Percentiles rank a stretch among this genome's conserved stretches.
Evolutionary conservation across 768 basidiomycete species (phyloP).

Genomic region (Mycena maculata): DNA sequence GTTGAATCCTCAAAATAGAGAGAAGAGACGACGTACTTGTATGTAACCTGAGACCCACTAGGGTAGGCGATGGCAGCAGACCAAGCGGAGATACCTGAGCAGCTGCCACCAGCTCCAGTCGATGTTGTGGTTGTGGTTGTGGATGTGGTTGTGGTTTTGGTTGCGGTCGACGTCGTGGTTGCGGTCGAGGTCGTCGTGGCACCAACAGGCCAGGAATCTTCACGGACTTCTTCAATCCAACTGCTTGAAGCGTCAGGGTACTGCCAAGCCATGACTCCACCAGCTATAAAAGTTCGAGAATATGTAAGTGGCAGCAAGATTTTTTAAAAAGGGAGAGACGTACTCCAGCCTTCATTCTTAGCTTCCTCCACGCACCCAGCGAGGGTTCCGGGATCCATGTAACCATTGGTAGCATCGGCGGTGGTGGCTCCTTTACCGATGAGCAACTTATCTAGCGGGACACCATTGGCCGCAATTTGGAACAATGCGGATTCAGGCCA

Average conservation of each 20-base stretch:
- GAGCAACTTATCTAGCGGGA: conserved; percentile 72
- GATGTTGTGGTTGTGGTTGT: conserved; percentile 16
- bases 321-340: neutral
- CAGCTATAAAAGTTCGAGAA: conserved; percentile 39
- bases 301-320: neutral
- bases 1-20: neutral
- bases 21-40: conserved; percentile 9
- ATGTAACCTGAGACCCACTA: conserved; percentile 17
- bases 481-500: conserved; percentile 75
- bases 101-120: conserved; percentile 22
- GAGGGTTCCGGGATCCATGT: conserved; percentile 67
- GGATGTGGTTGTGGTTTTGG: neutral
- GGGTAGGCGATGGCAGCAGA: conserved; percentile 16
- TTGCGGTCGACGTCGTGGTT: conserved; percentile 13
- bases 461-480: conserved; percentile 68
- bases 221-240: conserved; percentile 55
- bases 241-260: conserved; percentile 54
- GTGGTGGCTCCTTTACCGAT: conserved; percentile 77
- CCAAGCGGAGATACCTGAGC: conserved; percentile 29
- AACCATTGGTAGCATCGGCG: conserved; percentile 68
- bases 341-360: conserved; percentile 68
- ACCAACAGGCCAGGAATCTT: conserved; percentile 27
- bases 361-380: conserved; percentile 71
- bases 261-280: conserved; percentile 46
- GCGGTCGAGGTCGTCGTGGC: conserved; percentile 7